Percentiles rank a stretch among this genome's conserved stretches.
phyloP scores from a whole-genome alignment of 192 early-diverging fungal genomes.

The Backusella luteola region DNA sequence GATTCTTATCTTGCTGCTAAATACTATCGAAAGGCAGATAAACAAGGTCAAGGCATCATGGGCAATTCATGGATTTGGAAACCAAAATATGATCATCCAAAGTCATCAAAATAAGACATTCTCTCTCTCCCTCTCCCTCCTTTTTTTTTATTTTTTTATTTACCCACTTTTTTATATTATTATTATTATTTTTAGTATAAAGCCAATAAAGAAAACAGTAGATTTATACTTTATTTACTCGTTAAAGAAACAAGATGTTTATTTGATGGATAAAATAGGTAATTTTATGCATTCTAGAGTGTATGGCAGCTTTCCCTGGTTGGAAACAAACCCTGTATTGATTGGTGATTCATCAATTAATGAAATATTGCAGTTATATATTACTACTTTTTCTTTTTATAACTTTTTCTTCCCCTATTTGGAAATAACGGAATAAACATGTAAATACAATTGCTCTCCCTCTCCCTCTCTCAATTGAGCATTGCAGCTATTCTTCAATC shows the following conservation, averaged over 20 bases:
- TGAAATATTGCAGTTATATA: background rate
- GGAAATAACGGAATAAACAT: background rate
- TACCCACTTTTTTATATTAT: background rate
- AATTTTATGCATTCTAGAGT: background rate
- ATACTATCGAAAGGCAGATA: conserved; percentile 75
- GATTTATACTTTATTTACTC: background rate
- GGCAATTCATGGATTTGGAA: conserved; percentile 87
- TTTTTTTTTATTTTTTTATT: background rate
- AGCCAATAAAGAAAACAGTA: background rate
- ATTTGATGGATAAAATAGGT: background rate
- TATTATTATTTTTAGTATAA: background rate
- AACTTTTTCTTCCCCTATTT: background rate
- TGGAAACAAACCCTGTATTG: background rate
- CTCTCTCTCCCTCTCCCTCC: background rate
- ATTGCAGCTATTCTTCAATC: too few species aligned
- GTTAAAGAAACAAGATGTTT: background rate
- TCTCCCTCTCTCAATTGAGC: too few species aligned
- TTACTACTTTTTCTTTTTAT: background rate
- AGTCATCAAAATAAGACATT: background rate
- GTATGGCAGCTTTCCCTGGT: background rate
- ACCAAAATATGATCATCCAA: conserved; percentile 65
- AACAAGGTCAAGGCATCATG: conserved; percentile 69
- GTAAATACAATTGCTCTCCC: too few species aligned
- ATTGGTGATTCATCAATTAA: background rate
- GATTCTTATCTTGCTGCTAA: conserved; percentile 71